Percentiles rank a stretch among this genome's conserved stretches.
Conservation (phyloP, 768 basidiomycete genomes). For the Cyathus striatus region DNA sequence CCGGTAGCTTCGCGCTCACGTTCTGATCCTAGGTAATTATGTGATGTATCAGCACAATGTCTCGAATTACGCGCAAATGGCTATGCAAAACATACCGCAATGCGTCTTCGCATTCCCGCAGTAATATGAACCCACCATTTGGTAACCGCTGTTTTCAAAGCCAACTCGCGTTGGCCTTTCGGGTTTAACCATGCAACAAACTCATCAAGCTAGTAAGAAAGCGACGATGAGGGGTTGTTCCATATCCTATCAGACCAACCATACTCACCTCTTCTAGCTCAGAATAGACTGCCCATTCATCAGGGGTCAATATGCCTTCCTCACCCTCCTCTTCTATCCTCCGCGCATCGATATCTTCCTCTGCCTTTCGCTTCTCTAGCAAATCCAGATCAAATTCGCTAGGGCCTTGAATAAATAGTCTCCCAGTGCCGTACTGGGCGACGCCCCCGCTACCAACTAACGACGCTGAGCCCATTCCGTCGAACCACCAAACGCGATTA, state of each 20-base stretch:
- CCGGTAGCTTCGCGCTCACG: slow-evolving; percentile 64
- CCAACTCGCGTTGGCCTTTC: slow-evolving; percentile 85
- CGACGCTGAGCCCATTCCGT: slow-evolving; percentile 86
- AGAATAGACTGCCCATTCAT: slow-evolving; percentile 91
- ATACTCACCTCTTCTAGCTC: slow-evolving; percentile 78
- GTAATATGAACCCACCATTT: slow-evolving; percentile 85
- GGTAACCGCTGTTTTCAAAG: slow-evolving; percentile 67
- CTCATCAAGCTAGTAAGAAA: slow-evolving; percentile 59
- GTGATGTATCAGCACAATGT: background rate
- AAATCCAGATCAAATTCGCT: slow-evolving; percentile 75
- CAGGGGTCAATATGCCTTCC: slow-evolving; percentile 62
- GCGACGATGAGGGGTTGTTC: slow-evolving; percentile 6
- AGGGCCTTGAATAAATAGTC: slow-evolving; percentile 91
- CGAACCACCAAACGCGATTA: slow-evolving; percentile 98
- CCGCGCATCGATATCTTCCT: slow-evolving; percentile 53
- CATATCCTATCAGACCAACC: slow-evolving; percentile 1
- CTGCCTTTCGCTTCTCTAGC: slow-evolving; percentile 52
- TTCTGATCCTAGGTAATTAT: slow-evolving; percentile 69
- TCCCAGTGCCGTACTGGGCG: slow-evolving; percentile 81
- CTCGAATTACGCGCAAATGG: background rate
- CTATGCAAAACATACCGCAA: slow-evolving; percentile 47
- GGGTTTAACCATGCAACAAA: slow-evolving; percentile 88
- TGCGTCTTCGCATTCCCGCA: slow-evolving; percentile 72
- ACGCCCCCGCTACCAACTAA: slow-evolving; percentile 75
- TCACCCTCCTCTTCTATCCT: slow-evolving; percentile 78